Evolutionary conservation across 345 rosid genomes (phyloP).

Genomic region (Populus davidiana): DNA sequence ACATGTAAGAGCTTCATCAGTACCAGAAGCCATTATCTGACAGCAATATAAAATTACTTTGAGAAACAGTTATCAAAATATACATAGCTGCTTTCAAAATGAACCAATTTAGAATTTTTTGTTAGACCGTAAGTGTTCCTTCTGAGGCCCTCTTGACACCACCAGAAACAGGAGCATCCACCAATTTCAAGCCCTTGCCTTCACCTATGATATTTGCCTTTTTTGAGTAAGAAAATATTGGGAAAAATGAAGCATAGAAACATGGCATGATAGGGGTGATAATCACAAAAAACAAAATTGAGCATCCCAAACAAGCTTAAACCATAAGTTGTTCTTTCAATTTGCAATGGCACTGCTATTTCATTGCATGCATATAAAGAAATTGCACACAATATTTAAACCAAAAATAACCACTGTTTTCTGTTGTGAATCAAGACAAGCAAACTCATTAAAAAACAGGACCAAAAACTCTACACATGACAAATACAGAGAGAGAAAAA

Average conservation of each 20-base stretch:
- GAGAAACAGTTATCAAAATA: constrained; percentile 11
- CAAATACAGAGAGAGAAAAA: not conserved
- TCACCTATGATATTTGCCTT: constrained; percentile 43
- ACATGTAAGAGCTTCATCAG: constrained; percentile 66
- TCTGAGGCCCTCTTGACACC: constrained; percentile 85
- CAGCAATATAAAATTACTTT: constrained; percentile 13
- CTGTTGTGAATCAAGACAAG: not conserved
- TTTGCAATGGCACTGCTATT: not conserved
- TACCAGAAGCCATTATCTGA: constrained; percentile 94
- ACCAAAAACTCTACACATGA: not conserved
- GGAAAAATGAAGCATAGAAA: not conserved
- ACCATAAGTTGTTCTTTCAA: not conserved
- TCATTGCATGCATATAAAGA: not conserved
- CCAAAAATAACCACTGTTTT: not conserved
- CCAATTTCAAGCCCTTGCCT: constrained; percentile 75
- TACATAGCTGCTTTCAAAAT: not conserved
- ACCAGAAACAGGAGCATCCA: constrained; percentile 98
- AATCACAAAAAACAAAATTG: not conserved
- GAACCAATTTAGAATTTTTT: not conserved
- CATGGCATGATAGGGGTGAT: not conserved
- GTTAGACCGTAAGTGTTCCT: constrained; percentile 84
- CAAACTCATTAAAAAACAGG: not conserved
- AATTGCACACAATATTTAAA: not conserved
- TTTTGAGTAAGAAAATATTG: constrained; percentile 9
- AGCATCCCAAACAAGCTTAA: not conserved